These are phyloP conservation scores for Xerocomellus chrysenteron DNA, from an alignment of 768 basidiomycete genomes.

Conservation along the genomic window DNA sequence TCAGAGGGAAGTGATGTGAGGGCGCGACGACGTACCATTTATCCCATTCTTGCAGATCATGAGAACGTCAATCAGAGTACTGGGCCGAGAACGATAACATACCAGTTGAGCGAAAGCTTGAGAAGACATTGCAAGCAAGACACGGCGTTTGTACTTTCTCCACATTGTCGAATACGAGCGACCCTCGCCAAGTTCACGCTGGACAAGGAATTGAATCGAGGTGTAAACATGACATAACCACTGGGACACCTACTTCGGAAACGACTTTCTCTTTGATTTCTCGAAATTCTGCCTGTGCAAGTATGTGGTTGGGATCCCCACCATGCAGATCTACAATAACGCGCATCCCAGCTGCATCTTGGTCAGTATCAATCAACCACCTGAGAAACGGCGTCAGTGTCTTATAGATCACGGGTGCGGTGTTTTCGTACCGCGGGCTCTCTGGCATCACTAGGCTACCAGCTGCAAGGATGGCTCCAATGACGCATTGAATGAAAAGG, in stretches of 20 bases:
- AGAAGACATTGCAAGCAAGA: conserved; percentile 91
- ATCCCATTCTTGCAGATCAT: conserved; percentile 74
- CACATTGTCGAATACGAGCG: conserved; percentile 83
- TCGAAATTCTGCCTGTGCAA: conserved; percentile 79
- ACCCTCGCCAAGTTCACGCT: conserved; percentile 77
- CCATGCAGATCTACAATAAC: conserved; percentile 91
- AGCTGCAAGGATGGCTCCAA: conserved; percentile 73
- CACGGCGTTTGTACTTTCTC: conserved; percentile 81
- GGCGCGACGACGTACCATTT: conserved; percentile 58
- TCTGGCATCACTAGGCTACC: conserved; percentile 88
- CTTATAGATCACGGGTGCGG: neutral
- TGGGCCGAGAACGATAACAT: conserved; percentile 30
- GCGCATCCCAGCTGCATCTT: conserved; percentile 78
- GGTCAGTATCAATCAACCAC: conserved; percentile 87
- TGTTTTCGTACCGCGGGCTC: conserved; percentile 65
- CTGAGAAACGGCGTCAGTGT: conserved; percentile 37
- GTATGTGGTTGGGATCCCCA: conserved; percentile 62
- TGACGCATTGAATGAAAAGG: conserved; percentile 83
- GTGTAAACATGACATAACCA: neutral
- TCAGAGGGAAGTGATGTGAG: conserved; percentile 7
- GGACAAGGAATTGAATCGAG: neutral
- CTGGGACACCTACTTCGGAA: conserved; percentile 51
- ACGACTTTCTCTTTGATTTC: conserved; percentile 84
- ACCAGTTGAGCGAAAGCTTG: conserved; percentile 95
- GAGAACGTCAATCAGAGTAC: neutral